phyloP scores from a whole-genome alignment of 2,329 filamentous ascomycete species.

The Fusarium coffeatum region DNA sequence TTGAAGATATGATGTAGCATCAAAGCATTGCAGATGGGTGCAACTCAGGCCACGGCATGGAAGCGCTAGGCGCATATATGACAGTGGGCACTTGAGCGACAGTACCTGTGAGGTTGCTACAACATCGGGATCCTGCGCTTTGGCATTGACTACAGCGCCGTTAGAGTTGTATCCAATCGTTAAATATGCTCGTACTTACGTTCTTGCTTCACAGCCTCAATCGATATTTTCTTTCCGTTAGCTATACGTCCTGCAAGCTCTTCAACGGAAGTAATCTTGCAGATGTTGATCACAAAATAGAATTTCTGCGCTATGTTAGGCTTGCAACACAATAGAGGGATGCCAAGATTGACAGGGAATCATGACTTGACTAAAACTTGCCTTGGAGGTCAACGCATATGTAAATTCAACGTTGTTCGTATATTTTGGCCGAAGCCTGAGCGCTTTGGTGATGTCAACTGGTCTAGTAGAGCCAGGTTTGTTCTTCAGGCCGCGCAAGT shows the following conservation, averaged over 20 bases:
- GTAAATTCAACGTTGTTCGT: slow-evolving; percentile 85
- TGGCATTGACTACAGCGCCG: slow-evolving; percentile 72
- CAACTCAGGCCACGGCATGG: slow-evolving; percentile 85
- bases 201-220: slow-evolving; percentile 83
- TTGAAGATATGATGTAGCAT: slow-evolving; percentile 90
- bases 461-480: slow-evolving; percentile 95
- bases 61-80: slow-evolving; percentile 81
- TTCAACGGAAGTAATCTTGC: slow-evolving; percentile 76
- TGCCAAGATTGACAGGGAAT: slow-evolving; percentile 31
- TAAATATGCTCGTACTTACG: slow-evolving; percentile 66
- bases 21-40: slow-evolving; percentile 93
- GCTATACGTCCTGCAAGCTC: slow-evolving; percentile 77
- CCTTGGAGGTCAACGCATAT: slow-evolving; percentile 92
- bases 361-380: slow-evolving; percentile 54
- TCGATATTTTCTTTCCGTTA: slow-evolving; percentile 77
- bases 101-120: slow-evolving; percentile 88
- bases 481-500: slow-evolving; percentile 93
- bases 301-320: slow-evolving; percentile 67
- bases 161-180: slow-evolving; percentile 34
- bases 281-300: slow-evolving; percentile 79
- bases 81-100: slow-evolving; percentile 92
- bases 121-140: slow-evolving; percentile 88
- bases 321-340: slow-evolving; percentile 16
- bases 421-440: slow-evolving; percentile 78
- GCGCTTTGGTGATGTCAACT: slow-evolving; percentile 84